Conservation (phyloP, 2,329 filamentous ascomycete species). For the Tolypocladium nubicola region DNA sequence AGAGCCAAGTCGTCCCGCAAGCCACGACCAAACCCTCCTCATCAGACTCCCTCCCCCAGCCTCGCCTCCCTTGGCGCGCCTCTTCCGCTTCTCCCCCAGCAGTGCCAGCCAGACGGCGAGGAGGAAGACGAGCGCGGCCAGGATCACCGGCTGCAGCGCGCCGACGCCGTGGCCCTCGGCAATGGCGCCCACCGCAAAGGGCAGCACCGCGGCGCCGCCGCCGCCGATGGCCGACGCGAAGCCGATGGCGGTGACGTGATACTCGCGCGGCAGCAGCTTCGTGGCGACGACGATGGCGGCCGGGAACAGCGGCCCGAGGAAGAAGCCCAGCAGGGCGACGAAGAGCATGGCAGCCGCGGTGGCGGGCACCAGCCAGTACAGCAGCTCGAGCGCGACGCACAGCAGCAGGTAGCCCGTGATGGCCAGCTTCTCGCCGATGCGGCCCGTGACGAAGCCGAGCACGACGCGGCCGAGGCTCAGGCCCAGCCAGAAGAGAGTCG, state of each 20-base stretch:
- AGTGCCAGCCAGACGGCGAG: conserved; percentile 33
- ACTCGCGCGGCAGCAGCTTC: conserved; percentile 59
- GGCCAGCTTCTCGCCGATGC: conserved; percentile 60
- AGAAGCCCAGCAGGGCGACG: conserved; percentile 65
- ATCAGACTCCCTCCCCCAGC: not conserved
- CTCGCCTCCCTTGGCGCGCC: not conserved
- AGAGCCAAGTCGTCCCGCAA: not conserved
- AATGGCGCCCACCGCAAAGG: conserved; percentile 59
- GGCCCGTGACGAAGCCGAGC: conserved; percentile 66
- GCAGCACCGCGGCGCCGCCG: conserved; percentile 57
- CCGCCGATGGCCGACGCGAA: conserved; percentile 72
- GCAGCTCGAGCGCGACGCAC: conserved; percentile 53
- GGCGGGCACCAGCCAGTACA: conserved; percentile 74
- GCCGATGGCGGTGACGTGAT: conserved; percentile 70
- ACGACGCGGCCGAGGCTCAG: conserved; percentile 64
- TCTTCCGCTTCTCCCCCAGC: conserved; percentile 14
- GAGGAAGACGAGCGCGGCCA: conserved; percentile 36
- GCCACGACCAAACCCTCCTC: not conserved
- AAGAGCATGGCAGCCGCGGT: conserved; percentile 66
- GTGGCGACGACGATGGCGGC: conserved; percentile 63
- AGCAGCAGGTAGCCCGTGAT: conserved; percentile 53
- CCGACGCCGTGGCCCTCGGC: conserved; percentile 45
- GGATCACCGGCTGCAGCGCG: conserved; percentile 44
- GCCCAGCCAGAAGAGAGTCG: conserved; percentile 77
- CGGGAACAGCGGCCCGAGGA: conserved; percentile 70